phyloP scores from a whole-genome alignment of 345 rosid genomes.

The Eucalyptus caleyi region DNA sequence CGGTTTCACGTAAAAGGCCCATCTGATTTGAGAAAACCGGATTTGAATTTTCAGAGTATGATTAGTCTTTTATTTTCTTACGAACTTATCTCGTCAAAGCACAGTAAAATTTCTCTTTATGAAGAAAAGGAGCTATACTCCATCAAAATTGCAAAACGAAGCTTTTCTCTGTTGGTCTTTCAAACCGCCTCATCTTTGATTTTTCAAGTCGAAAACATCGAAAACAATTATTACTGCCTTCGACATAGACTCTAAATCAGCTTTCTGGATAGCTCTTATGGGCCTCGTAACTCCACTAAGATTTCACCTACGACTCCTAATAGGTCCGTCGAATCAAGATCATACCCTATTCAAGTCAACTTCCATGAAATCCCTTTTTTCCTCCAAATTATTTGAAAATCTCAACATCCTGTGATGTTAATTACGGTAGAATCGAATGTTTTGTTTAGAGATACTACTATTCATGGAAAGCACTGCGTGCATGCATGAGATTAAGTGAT shows the following conservation, averaged over 20 bases:
- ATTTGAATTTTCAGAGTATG: not conserved
- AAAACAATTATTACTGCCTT: not conserved
- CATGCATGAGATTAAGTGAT: not conserved
- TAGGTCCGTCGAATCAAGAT: not conserved
- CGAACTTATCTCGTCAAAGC: not conserved
- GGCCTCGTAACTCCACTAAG: not conserved
- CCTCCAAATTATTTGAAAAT: not conserved
- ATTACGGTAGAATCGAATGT: not conserved
- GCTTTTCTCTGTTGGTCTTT: too few relatives aligned
- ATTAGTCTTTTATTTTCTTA: not conserved
- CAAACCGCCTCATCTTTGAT: too few relatives aligned
- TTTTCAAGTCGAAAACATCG: too few relatives aligned
- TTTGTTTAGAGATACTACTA: not conserved
- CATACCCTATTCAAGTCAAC: not conserved
- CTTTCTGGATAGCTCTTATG: not conserved
- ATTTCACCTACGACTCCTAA: not conserved
- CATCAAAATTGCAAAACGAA: too few relatives aligned
- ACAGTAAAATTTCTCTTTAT: not conserved
- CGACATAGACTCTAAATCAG: not conserved
- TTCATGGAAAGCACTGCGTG: rapidly evolving
- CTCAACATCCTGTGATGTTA: not conserved
- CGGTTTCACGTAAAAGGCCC: not conserved
- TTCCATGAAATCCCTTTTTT: not conserved
- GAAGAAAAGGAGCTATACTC: too few relatives aligned
- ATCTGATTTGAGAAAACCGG: not conserved